Evolutionary conservation across 768 basidiomycete genomes (phyloP).

Genomic region (Russula brevipes): DNA sequence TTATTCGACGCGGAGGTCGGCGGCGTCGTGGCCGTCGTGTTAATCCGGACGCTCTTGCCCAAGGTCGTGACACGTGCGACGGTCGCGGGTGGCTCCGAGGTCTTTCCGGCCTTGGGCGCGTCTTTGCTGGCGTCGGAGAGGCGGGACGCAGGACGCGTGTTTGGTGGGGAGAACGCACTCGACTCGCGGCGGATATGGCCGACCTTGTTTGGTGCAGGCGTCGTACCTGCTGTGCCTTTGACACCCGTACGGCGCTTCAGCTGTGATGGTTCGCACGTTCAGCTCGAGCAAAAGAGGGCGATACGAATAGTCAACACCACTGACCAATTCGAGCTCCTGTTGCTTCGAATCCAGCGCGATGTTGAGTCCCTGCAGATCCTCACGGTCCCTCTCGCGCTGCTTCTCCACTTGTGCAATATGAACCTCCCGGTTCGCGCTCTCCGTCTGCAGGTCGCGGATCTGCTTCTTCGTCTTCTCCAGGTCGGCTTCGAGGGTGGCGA

Average conservation of each 20-base stretch:
- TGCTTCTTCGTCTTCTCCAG: constrained; percentile 55
- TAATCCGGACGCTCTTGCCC: constrained; percentile 25
- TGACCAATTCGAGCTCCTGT: constrained; percentile 85
- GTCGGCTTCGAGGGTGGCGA: constrained; percentile 50
- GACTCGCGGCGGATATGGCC: constrained; percentile 24
- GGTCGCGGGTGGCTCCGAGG: constrained; percentile 4
- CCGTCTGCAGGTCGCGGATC: constrained; percentile 66
- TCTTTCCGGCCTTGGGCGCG: constrained; percentile 18
- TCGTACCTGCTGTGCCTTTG: constrained; percentile 20
- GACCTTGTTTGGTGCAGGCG: constrained; percentile 17
- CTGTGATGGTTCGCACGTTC: not conserved
- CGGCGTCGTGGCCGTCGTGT: constrained; percentile 12
- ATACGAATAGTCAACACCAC: constrained; percentile 28
- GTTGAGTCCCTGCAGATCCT: constrained; percentile 79
- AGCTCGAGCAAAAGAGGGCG: not conserved
- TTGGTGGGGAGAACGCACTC: constrained; percentile 14
- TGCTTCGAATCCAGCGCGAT: constrained; percentile 93
- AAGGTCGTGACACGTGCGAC: constrained; percentile 16
- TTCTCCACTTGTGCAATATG: constrained; percentile 69
- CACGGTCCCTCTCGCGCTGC: constrained; percentile 59
- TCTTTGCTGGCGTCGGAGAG: constrained; percentile 24
- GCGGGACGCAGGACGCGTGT: constrained; percentile 20
- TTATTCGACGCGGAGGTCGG: constrained; percentile 3
- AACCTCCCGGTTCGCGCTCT: constrained; percentile 81
- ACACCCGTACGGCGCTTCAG: constrained; percentile 23